Evolutionary conservation across 2,329 filamentous ascomycete genomes (phyloP).

Genomic region (Pleoardoris graminearum): DNA sequence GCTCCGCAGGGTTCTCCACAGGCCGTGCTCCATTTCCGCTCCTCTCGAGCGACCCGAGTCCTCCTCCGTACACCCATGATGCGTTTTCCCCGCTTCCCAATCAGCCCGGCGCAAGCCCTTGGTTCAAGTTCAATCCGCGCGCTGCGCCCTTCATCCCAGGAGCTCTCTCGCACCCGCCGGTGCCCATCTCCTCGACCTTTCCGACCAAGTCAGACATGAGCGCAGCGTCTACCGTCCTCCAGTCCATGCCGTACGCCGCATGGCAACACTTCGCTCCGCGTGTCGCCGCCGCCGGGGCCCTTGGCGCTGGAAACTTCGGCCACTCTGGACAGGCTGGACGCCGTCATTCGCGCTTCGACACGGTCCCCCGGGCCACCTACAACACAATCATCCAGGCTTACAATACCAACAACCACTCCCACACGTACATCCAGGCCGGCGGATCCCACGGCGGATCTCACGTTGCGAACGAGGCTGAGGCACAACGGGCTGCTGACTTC

Average conservation of each 20-base stretch:
- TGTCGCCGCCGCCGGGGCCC: neutral
- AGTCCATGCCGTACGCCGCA: neutral
- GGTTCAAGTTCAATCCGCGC: constrained; percentile 3
- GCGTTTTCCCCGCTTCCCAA: neutral
- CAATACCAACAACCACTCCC: neutral
- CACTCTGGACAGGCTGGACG: neutral
- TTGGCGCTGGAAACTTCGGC: neutral
- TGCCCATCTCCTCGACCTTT: neutral
- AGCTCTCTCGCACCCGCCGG: neutral
- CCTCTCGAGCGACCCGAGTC: neutral
- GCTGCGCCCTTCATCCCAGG: constrained; percentile 11
- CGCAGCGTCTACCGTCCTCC: neutral
- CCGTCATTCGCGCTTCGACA: neutral
- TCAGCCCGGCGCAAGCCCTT: neutral
- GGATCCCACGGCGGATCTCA: neutral
- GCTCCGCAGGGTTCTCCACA: no score
- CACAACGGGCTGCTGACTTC: neutral
- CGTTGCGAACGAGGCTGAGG: neutral
- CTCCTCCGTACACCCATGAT: no score
- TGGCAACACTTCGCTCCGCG: neutral
- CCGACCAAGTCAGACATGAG: neutral
- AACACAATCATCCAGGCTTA: neutral
- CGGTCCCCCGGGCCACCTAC: neutral
- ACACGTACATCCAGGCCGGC: neutral
- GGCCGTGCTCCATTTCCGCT: no score